Evolutionary conservation across 345 rosid genomes (phyloP), one percentile per base, ranked within the genome.

Genomic region (Acer saccharum): DNA sequence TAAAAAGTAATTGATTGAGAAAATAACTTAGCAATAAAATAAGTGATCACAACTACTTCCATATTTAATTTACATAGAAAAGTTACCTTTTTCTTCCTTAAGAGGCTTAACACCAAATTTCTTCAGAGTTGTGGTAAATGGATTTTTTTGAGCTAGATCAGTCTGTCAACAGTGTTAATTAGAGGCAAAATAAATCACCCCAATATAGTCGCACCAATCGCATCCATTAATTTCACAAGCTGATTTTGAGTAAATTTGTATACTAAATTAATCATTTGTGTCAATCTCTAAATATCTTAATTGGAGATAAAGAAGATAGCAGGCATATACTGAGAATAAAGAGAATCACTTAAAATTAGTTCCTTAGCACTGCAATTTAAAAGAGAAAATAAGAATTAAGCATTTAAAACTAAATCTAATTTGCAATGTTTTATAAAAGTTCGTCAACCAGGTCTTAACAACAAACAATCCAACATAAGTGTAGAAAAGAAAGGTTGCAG

Each of bases 61-160:
- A 55, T 21, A 44, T 17, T 21, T 7, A 55, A 63, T 6, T 32
- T 35, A 41, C 23, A 43, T 32, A 43, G 6, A 75, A 21, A 70
- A n/a, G 39, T 14, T 76, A 88, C 90, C 97, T 86, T 85, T 83
- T 58, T 81, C 87, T 68, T 85, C 87, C 58, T 85, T 88, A 6
- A 13, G 60, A 32, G 44, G 55, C 82, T 79, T 88, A 72, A 66
- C 64, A 57, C 94, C 90, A 48, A 90, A 85, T 79, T 83, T 88
- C 84, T 77, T 89, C 71, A 93, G 86, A 78, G 93, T 89, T 66
- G 48, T 68, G 8, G 98, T 79, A 57, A 86, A 93, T 48, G 83
- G 84, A 77, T 78, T 89, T 41, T 87, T 87, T 68, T 80, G 88
- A 2, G 93, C 91, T 58, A 93, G 86, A 82, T 89, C 91, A 10